Conservation (phyloP, 371 early-diverging fungal species). For the Blakeslea trispora region DNA sequence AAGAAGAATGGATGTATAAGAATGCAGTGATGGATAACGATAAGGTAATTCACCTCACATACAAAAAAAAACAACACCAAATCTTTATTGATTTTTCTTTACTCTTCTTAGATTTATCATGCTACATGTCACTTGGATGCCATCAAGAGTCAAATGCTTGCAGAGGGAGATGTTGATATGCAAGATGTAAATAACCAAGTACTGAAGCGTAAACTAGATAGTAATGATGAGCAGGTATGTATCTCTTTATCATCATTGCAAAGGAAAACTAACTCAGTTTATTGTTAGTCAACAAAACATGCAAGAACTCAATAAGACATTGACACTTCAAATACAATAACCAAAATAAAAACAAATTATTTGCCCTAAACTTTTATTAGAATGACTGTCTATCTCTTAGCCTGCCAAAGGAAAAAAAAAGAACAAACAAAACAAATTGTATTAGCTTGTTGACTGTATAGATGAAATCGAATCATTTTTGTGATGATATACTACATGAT, state of each 20-base stretch:
- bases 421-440: too few species aligned
- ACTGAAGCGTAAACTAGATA: slow-evolving; percentile 17
- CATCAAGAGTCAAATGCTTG: slow-evolving; percentile 30
- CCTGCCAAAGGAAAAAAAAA: too few species aligned
- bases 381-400: too few species aligned
- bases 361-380: too few species aligned
- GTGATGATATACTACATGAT: too few species aligned
- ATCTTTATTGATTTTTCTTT: neutral
- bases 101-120: slow-evolving; percentile 58
- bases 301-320: neutral
- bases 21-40: slow-evolving; percentile 75
- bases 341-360: too few species aligned
- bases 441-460: neutral
- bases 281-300: neutral
- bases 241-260: neutral
- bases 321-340: neutral
- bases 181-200: slow-evolving; percentile 12
- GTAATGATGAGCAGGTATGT: slow-evolving; percentile 10
- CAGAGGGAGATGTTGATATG: slow-evolving; percentile 16
- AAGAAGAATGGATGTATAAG: slow-evolving; percentile 89
- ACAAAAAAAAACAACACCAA: neutral
- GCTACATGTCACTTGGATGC: slow-evolving; percentile 70
- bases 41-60: slow-evolving; percentile 47
- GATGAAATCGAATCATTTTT: too few species aligned
- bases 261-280: neutral